Evolutionary conservation across 306 rosid species (phyloP), one percentile per base, ranked within the genome.

Genomic region (Rubus parviflorus): DNA sequence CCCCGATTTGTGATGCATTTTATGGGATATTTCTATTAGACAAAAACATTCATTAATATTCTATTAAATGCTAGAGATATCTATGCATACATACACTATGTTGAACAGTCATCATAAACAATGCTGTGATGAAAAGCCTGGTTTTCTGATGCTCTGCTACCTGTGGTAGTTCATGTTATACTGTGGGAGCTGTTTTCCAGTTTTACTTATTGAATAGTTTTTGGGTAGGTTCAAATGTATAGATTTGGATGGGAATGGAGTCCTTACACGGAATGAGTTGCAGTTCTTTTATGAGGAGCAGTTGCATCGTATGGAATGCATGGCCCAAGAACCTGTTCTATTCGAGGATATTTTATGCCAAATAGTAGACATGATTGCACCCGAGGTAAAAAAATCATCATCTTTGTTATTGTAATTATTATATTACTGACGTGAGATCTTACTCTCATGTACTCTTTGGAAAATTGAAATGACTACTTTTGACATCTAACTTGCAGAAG

Each of bases 231-330:
- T 95, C 89, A 95, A 86, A 84, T 95, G 98, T 87, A 82, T 95
- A 80, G 98, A 95, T 84, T 84, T 95, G 93, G 98, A 95, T 80
- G 98, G 91, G 72, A 95, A 95, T 85, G 98, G 97, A 72, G 84
- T 92, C 79, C 82, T 95, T 70, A 95, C 97, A 14, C 83, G 91
- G 83, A 95, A 90, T 68, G 98, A 95, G 83, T 84, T 95, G 87
- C 98, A 95, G 83, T 95, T 88, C 84, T 95, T 95, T 84, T 95
- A 95, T 63, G 98, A 95, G 90, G 98, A 92, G 88, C 98, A 95
- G 89, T 85, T 95, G 84, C 98, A 95, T 81, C 95, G 97, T 77
- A 92, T 95, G 98, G 98, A 94, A 81, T 94, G 98, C 89, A 90
- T 94, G 97, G 96, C 92, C 82, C 98, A 94, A 81, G 98, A 95